phyloP scores from a whole-genome alignment of 129 eudicot species.

The Calendula officinalis region DNA sequence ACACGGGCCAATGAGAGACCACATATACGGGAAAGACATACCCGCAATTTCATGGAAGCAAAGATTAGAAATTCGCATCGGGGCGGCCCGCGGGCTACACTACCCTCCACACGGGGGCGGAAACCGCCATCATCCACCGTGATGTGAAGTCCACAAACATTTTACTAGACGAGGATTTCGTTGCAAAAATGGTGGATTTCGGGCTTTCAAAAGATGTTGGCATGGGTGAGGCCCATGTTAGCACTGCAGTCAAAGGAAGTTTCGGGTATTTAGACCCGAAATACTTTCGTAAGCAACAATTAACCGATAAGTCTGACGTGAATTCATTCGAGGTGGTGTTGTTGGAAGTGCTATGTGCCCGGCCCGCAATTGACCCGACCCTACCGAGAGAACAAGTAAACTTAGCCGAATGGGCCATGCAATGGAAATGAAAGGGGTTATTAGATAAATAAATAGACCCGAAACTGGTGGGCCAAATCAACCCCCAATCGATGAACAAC shows the following conservation, averaged over 20 bases:
- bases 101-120: constrained; percentile 88
- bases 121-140: constrained; percentile 82
- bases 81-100: constrained; percentile 92
- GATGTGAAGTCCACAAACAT: constrained; percentile 94
- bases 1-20: constrained; percentile 88
- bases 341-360: constrained; percentile 73
- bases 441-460: constrained; percentile 79
- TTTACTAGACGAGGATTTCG: constrained; percentile 67
- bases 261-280: constrained; percentile 92
- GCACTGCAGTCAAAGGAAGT: constrained; percentile 97
- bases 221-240: constrained; percentile 65
- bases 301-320: constrained; percentile 88
- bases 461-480: constrained; percentile 45
- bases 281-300: constrained; percentile 84
- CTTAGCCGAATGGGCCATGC: constrained; percentile 95
- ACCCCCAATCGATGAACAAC: constrained; percentile 72
- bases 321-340: constrained; percentile 89
- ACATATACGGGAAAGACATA: constrained; percentile 67
- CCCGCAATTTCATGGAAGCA: constrained; percentile 74
- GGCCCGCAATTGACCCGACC: constrained; percentile 75
- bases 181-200: constrained; percentile 92
- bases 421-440: constrained; percentile 78
- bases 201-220: constrained; percentile 87
- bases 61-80: constrained; percentile 81
- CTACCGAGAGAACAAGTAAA: constrained; percentile 90